Conservation (phyloP, 257 asterid genomes). For the Nicotiana sylvestris region DNA sequence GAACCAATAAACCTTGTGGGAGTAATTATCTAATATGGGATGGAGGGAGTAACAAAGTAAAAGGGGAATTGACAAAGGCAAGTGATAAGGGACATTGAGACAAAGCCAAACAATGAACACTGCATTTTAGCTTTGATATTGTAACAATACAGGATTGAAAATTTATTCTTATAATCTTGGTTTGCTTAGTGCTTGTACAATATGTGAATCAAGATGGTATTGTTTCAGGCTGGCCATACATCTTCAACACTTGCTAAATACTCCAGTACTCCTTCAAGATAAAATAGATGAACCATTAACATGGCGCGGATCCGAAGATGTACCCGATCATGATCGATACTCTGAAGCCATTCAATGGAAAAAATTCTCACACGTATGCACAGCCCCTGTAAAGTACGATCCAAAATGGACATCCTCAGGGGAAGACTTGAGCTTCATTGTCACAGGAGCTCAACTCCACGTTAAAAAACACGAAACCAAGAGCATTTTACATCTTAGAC, state of each 20-base stretch:
- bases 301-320: conserved; percentile 64
- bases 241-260: conserved; percentile 58
- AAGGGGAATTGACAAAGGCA: too few species aligned
- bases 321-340: conserved; percentile 43
- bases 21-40: too few species aligned
- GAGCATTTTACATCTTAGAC: conserved; percentile 56
- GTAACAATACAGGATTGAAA: too few species aligned
- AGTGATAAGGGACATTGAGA: too few species aligned
- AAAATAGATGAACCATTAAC: conserved; percentile 16
- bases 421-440: conserved; percentile 45
- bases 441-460: conserved; percentile 82
- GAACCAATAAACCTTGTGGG: too few species aligned
- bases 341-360: conserved; percentile 69
- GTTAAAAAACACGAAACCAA: conserved; percentile 36
- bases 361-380: conserved; percentile 70
- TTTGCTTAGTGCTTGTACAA: too few species aligned
- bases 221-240: conserved; percentile 61
- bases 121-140: too few species aligned
- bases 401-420: conserved; percentile 39
- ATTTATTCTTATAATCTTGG: too few species aligned
- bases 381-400: conserved; percentile 63
- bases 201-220: neutral
- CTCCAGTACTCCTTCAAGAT: conserved; percentile 50
- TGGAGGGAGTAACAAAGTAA: too few species aligned
- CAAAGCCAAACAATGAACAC: too few species aligned